phyloP scores from a whole-genome alignment of 2,329 filamentous ascomycete genomes.

The Colletotrichum chlorophyti region DNA sequence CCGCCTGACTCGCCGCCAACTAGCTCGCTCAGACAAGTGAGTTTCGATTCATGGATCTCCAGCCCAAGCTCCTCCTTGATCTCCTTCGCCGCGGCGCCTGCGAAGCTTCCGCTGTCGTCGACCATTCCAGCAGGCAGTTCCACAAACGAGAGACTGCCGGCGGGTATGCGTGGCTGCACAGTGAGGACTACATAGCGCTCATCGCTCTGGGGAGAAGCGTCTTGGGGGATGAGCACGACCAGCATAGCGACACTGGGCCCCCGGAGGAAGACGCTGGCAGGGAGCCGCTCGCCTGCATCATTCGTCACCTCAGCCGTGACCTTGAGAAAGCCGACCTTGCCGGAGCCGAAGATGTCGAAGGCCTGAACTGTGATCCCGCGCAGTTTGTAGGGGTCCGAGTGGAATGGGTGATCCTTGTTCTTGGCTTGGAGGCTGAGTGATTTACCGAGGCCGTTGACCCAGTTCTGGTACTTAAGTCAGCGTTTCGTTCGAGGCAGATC shows the following conservation, averaged over 20 bases:
- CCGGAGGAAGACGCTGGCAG: slow-evolving; percentile 62
- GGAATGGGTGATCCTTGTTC: slow-evolving; percentile 56
- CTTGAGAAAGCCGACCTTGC: slow-evolving; percentile 64
- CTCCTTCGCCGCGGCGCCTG: slow-evolving; percentile 64
- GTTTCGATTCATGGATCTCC: slow-evolving; percentile 52
- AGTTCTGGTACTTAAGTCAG: slow-evolving; percentile 44
- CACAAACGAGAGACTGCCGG: slow-evolving; percentile 59
- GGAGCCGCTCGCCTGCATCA: slow-evolving; percentile 53
- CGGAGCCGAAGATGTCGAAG: slow-evolving; percentile 56
- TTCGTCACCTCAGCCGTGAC: slow-evolving; percentile 57
- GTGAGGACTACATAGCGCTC: slow-evolving; percentile 66
- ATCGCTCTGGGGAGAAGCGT: slow-evolving; percentile 42
- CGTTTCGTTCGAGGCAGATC: too few species aligned
- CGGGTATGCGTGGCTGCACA: slow-evolving; percentile 64
- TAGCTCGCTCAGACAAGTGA: slow-evolving; percentile 60
- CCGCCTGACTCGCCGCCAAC: slow-evolving; percentile 38
- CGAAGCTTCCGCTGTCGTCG: slow-evolving; percentile 59
- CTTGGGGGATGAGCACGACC: slow-evolving; percentile 61
- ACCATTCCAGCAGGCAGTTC: slow-evolving; percentile 68
- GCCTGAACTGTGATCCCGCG: slow-evolving; percentile 59
- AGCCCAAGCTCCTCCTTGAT: slow-evolving; percentile 67
- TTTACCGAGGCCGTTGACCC: slow-evolving; percentile 53
- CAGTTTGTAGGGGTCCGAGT: slow-evolving; percentile 59
- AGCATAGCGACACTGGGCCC: slow-evolving; percentile 69
- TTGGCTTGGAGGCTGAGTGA: slow-evolving; percentile 54